These are phyloP conservation scores for Baudoinia panamericana DNA, from an alignment of 495 filamentous ascomycete species.

Conservation along the genomic window DNA sequence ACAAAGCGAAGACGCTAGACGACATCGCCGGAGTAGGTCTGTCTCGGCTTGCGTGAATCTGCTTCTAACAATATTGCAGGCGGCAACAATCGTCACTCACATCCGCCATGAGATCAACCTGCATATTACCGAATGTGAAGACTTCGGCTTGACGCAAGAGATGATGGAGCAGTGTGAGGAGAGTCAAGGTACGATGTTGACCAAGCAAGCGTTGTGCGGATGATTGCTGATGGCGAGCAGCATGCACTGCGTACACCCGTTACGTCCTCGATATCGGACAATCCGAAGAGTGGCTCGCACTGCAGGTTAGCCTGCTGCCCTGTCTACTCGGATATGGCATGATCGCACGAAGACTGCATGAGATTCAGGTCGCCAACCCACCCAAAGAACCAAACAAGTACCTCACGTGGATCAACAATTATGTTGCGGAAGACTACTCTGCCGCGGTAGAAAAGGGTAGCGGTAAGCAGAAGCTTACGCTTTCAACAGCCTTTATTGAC, in stretches of 20 bases:
- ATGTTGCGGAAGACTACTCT: slow-evolving; percentile 63
- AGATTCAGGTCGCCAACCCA: slow-evolving; percentile 30
- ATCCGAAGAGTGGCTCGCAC: slow-evolving; percentile 68
- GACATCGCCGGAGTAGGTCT: slow-evolving; percentile 48
- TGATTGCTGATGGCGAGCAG: slow-evolving; percentile 29
- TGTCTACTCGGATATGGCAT: slow-evolving; percentile 78
- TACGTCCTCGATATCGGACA: slow-evolving; percentile 82
- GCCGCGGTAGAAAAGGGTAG: slow-evolving; percentile 54
- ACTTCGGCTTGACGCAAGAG: slow-evolving; percentile 62
- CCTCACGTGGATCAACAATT: slow-evolving; percentile 82
- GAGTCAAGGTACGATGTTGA: slow-evolving; percentile 44
- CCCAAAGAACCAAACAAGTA: slow-evolving; percentile 57
- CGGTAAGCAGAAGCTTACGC: slow-evolving; percentile 36
- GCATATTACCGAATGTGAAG: slow-evolving; percentile 65
- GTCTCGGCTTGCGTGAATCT: slow-evolving; percentile 18
- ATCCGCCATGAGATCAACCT: slow-evolving; percentile 67
- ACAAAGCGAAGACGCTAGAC: slow-evolving; percentile 62
- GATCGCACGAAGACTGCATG: slow-evolving; percentile 54
- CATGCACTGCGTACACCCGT: slow-evolving; percentile 60
- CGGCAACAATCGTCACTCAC: slow-evolving; percentile 56
- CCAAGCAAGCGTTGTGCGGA: no score
- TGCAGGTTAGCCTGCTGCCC: slow-evolving; percentile 72
- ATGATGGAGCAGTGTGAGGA: slow-evolving; percentile 65
- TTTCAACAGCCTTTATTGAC: slow-evolving; percentile 1
- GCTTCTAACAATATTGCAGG: slow-evolving; percentile 35